Base-by-base conservation (phyloP, 371 early-diverging fungal species). In the Mortierella sp. region DNA sequence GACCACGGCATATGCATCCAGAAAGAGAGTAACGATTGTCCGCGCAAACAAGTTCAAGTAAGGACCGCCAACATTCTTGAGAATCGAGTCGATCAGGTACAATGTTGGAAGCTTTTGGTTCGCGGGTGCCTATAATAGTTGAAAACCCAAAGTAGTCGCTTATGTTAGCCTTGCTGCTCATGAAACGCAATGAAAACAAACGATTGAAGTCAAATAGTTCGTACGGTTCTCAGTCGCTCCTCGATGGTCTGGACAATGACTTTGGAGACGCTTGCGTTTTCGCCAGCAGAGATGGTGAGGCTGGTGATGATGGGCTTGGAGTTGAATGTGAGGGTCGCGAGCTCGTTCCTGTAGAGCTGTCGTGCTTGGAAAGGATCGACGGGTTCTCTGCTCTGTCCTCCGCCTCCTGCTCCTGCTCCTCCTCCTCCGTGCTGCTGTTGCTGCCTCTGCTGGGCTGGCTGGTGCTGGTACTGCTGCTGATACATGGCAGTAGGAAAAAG, bases 61-160 rank as follows among this genome's bases (percentile, higher is more conserved):
- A 32, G 89, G 89, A 29, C 91, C 94, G 29, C 97, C 97, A 44
- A 97, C 94, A 88, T 97, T 97, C 90, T 98, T 98, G 88, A 93
- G 92, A 35, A 98, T 97, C 49, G 98, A 98, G 89, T 98, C 98
- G 76, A 98, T 92, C 60, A 98, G 91, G 88, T 97, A 98, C 46
- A 98, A 89, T 4, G 95, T 91, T 27, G 98, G 98, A 32, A 98
- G 90, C 89, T 97, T 97, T 80, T 94, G 94, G 48, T 89, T 91
- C 32, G 95, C 90, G 27, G 92, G 92, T 71, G 93, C 95, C 96
- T 96, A 88, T 8, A 32, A 63, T 38, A 63, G 88, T 60, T 80
- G 49, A 54, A 55, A 51, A 58, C 21, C 21, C 38, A 78, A 32
- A 72, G 48, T 10, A 46, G 51, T 21, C 35, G 35, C 32, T 38